Conservation (phyloP, 2,329 filamentous ascomycete genomes). For the Ceratocystis destructans region DNA sequence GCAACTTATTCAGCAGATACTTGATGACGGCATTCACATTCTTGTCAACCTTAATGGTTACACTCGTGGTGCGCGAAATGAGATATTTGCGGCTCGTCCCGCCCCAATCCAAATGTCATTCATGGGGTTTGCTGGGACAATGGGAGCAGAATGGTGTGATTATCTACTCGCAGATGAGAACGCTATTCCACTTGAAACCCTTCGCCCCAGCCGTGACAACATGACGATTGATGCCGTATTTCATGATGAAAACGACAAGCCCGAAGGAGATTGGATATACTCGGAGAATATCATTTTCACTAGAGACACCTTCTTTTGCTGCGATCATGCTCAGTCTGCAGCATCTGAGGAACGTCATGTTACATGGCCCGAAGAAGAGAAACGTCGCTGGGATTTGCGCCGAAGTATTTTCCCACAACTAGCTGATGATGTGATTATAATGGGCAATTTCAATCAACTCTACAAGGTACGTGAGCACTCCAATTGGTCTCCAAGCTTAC, state of each 20-base stretch:
- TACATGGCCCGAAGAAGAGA: slow-evolving; percentile 74
- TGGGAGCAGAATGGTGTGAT: slow-evolving; percentile 97
- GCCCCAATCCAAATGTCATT: slow-evolving; percentile 98
- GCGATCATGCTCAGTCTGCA: slow-evolving; percentile 86
- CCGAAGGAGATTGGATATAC: slow-evolving; percentile 77
- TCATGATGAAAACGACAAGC: slow-evolving; percentile 50
- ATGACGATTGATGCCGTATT: slow-evolving; percentile 58
- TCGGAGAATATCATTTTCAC: slow-evolving; percentile 95
- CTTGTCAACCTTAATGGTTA: slow-evolving; percentile 97
- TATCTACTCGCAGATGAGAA: slow-evolving; percentile 85
- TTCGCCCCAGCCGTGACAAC: slow-evolving; percentile 68
- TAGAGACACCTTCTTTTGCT: slow-evolving; percentile 93
- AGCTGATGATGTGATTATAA: slow-evolving; percentile 70
- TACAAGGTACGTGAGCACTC: slow-evolving; percentile 62
- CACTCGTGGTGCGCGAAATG: slow-evolving; percentile 89
- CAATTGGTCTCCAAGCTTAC: neutral
- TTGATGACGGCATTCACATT: slow-evolving; percentile 80
- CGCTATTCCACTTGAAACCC: slow-evolving; percentile 67
- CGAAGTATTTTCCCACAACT: slow-evolving; percentile 80
- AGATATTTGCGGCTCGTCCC: slow-evolving; percentile 88
- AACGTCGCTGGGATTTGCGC: slow-evolving; percentile 77
- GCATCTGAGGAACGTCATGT: slow-evolving; percentile 53
- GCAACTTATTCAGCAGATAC: slow-evolving; percentile 70
- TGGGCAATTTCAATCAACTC: slow-evolving; percentile 96
- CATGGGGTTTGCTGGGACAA: slow-evolving; percentile 94